Evolutionary conservation across 106 monocot species (phyloP).

Genomic region (Posidonia australis): DNA sequence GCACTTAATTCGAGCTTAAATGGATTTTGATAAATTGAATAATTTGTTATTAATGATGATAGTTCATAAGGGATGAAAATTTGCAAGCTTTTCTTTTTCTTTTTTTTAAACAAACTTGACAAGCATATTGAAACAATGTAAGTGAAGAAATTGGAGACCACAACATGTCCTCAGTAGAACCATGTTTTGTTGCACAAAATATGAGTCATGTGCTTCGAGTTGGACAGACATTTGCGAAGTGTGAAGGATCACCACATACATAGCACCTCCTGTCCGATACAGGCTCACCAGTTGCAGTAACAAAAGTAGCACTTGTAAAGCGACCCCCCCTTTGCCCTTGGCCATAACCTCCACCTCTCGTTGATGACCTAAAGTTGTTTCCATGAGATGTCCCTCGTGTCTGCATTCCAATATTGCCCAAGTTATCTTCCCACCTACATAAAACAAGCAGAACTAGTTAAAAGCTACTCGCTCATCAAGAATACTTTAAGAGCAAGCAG

Average conservation of each 20-base stretch:
- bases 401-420: constrained; percentile 17
- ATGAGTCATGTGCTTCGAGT: constrained; percentile 3
- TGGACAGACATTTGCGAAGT: constrained; percentile 86
- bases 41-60: too few species aligned
- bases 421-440: constrained; percentile 50
- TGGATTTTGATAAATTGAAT: too few species aligned
- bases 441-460: background rate
- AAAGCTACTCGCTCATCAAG: background rate
- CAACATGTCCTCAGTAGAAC: too few species aligned
- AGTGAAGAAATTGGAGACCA: too few species aligned
- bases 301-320: constrained; percentile 39
- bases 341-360: constrained; percentile 32
- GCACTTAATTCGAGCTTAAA: too few species aligned
- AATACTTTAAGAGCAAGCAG: background rate
- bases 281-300: constrained; percentile 75
- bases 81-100: too few species aligned
- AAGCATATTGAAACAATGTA: too few species aligned
- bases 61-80: too few species aligned
- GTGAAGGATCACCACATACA: constrained; percentile 78
- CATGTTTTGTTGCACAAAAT: background rate
- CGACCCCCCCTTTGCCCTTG: constrained; percentile 25
- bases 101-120: too few species aligned
- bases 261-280: constrained; percentile 50
- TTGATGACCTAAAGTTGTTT: constrained; percentile 8
- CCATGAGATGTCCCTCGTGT: constrained; percentile 21